Evolutionary conservation across 1,139 yeast genomes (phyloP).

Genomic region (Geotrichum candidum): DNA sequence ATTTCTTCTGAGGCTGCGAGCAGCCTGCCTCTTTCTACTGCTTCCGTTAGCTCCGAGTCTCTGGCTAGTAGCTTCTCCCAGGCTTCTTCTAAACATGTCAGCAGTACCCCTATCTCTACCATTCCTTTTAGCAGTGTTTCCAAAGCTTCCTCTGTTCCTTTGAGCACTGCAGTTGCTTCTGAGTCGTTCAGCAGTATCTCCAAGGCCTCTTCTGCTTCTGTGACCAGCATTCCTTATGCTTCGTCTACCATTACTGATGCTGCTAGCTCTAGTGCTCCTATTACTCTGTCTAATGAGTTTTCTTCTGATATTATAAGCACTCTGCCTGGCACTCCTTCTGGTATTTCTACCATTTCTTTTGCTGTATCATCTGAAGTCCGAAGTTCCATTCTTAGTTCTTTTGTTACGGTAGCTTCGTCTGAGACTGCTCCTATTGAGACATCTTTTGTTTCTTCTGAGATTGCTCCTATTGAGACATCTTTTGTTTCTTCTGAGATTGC

Average conservation of each 20-base stretch:
- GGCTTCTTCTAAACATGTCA: background rate
- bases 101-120: background rate
- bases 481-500: constrained; percentile 9
- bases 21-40: constrained; percentile 1
- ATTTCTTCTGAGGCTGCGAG: background rate
- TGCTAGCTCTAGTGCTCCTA: constrained; percentile 6
- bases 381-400: background rate
- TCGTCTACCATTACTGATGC: constrained; percentile 2
- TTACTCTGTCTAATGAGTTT: background rate
- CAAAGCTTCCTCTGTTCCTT: background rate
- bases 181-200: background rate
- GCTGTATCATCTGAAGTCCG: background rate
- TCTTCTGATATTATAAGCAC: constrained; percentile 3
- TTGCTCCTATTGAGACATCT: constrained; percentile 2
- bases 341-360: constrained; percentile 9
- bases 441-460: constrained; percentile 5
- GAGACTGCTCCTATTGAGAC: constrained; percentile 6
- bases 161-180: background rate
- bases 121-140: background rate
- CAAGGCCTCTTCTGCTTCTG: background rate
- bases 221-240: background rate
- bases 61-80: background rate
- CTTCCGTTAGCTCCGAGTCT: background rate
- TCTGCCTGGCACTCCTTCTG: background rate
- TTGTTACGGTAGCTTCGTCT: constrained; percentile 12